Evolutionary conservation across 2,329 filamentous ascomycete genomes (phyloP).

Genomic region (Phialocephala subalpina): DNA sequence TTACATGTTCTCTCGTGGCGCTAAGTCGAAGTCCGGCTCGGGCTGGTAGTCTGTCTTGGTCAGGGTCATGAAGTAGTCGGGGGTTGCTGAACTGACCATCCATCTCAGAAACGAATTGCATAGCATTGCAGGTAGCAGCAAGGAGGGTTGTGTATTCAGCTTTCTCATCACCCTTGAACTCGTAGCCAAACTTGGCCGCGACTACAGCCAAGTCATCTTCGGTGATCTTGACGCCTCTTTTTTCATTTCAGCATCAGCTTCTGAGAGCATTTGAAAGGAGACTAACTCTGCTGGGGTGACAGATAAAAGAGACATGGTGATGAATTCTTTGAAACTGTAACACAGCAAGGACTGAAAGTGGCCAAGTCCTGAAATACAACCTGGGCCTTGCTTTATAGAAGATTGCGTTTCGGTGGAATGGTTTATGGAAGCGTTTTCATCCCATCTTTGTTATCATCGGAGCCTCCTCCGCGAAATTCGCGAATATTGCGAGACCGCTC

Average conservation of each 20-base stretch:
- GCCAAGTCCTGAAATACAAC: background rate
- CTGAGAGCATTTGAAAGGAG: background rate
- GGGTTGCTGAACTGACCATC: slow-evolving; percentile 21
- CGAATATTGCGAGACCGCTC: background rate
- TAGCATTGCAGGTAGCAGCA: slow-evolving; percentile 34
- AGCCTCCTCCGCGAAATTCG: slow-evolving; percentile 11
- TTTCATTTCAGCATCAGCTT: background rate
- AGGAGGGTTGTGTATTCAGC: slow-evolving; percentile 32
- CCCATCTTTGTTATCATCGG: slow-evolving; percentile 23
- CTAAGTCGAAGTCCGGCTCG: slow-evolving; percentile 25
- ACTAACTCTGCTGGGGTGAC: slow-evolving; percentile 33
- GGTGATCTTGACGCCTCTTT: slow-evolving; percentile 30
- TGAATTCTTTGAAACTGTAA: background rate
- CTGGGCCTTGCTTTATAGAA: background rate
- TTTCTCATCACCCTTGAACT: slow-evolving; percentile 33
- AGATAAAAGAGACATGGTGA: slow-evolving; percentile 33
- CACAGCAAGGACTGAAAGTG: background rate
- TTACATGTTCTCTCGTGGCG: slow-evolving; percentile 31
- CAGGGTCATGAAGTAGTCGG: background rate
- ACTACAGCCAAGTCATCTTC: slow-evolving; percentile 30
- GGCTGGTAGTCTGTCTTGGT: slow-evolving; percentile 33
- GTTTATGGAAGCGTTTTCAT: background rate
- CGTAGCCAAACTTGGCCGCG: slow-evolving; percentile 33
- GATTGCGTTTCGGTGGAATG: background rate
- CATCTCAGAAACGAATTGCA: slow-evolving; percentile 35